Conservation (phyloP, 768 basidiomycete species). For the Rhodosporidiobolus sp. region DNA sequence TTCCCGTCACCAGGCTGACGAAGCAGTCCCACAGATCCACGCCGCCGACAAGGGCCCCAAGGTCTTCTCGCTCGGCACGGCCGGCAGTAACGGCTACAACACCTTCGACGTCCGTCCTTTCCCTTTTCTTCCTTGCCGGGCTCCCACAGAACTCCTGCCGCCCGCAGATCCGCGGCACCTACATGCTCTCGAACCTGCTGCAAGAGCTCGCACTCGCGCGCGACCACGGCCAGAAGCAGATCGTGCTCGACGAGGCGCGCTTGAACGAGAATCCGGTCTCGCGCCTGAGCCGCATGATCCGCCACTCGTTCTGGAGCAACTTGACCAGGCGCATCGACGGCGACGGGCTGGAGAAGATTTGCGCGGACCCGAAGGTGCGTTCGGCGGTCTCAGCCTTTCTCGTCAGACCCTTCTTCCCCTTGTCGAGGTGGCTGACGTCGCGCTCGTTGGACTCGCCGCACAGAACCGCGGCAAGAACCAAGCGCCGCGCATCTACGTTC, state of each 20-base stretch:
- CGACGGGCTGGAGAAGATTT: conserved; percentile 93
- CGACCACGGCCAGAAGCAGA: conserved; percentile 90
- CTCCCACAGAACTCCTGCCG: not conserved
- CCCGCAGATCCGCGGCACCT: conserved; percentile 69
- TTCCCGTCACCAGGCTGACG: not conserved
- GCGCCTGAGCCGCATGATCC: conserved; percentile 81
- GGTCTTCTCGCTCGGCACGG: conserved; percentile 90
- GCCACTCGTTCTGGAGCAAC: conserved; percentile 94
- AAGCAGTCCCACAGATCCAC: conserved; percentile 59
- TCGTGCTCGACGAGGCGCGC: conserved; percentile 98
- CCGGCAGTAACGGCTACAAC: conserved; percentile 96
- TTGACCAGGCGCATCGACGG: conserved; percentile 95
- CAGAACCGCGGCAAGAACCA: conserved; percentile 80
- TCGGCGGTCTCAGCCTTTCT: not conserved
- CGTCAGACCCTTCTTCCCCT: not conserved
- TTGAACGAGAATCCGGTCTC: conserved; percentile 96
- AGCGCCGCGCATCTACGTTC: conserved; percentile 91
- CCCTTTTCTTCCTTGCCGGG: not conserved
- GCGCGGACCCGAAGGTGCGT: conserved; percentile 78
- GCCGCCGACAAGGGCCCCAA: conserved; percentile 96
- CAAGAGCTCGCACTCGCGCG: conserved; percentile 96
- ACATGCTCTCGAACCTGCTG: conserved; percentile 98
- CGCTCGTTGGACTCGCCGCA: too few species aligned
- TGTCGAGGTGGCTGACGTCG: not conserved
- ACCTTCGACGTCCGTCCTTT: conserved; percentile 81